Evolutionary conservation across 2,329 filamentous ascomycete species (phyloP).

Genomic region (Geosmithia putterillii): DNA sequence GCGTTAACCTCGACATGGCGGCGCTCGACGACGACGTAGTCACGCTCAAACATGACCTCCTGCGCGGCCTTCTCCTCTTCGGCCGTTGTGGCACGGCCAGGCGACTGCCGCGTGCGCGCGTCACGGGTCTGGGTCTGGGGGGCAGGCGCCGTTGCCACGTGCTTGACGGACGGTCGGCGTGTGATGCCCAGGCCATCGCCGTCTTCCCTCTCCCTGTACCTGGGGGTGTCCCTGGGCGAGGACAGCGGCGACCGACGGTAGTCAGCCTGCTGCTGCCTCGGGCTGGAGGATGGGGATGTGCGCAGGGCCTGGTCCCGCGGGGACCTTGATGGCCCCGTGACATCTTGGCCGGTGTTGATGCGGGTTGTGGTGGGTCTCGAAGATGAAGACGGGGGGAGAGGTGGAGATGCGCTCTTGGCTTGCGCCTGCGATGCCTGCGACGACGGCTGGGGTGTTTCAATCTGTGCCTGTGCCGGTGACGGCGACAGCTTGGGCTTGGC

Average conservation of each 20-base stretch:
- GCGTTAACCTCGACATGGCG: constrained; percentile 93
- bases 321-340: constrained; percentile 16
- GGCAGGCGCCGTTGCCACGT: constrained; percentile 35
- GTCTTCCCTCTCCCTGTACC: constrained; percentile 31
- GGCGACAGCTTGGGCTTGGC: constrained; percentile 10
- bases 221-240: too few species aligned
- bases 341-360: background rate
- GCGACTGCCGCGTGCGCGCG: constrained; percentile 6
- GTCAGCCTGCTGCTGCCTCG: constrained; percentile 8
- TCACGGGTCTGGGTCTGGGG: constrained; percentile 4
- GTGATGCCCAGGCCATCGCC: constrained; percentile 40
- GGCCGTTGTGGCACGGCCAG: constrained; percentile 22
- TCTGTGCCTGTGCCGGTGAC: background rate
- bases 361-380: too few species aligned
- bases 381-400: background rate
- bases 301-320: constrained; percentile 28
- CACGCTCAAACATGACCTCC: constrained; percentile 80
- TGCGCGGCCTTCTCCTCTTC: constrained; percentile 66
- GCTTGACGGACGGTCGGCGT: constrained; percentile 26
- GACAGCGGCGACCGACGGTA: background rate
- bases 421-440: background rate
- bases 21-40: constrained; percentile 95
- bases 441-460: too few species aligned
- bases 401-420: constrained; percentile 18
- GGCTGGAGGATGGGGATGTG: constrained; percentile 31